phyloP scores from a whole-genome alignment of 176 grass and related monocot genomes.

The Oryza australiensis region DNA sequence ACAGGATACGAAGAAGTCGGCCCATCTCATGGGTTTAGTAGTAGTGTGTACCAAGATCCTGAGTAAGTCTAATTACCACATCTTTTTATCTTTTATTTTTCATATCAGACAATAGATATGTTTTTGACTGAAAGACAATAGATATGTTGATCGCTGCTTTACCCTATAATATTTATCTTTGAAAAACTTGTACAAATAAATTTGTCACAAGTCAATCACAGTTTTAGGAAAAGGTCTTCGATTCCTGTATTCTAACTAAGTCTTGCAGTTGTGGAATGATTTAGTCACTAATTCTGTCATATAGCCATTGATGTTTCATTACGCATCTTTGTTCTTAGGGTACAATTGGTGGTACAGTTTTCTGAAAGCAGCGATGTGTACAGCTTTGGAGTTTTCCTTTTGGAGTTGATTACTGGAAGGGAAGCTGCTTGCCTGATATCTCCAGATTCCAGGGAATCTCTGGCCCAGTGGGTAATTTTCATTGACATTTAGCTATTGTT shows the following conservation, averaged over 20 bases:
- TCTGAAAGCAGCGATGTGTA: slow-evolving; percentile 96
- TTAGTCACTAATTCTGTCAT: background rate
- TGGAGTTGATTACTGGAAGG: slow-evolving; percentile 89
- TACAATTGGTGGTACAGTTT: slow-evolving; percentile 44
- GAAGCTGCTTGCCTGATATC: slow-evolving; percentile 44
- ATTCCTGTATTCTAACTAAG: background rate
- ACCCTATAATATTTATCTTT: background rate
- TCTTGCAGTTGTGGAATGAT: slow-evolving; percentile 17
- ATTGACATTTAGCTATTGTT: slow-evolving; percentile 33
- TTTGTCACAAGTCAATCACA: background rate
- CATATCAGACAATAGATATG: slow-evolving; percentile 7
- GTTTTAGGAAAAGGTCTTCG: background rate
- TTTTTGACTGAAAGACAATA: background rate
- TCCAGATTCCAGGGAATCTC: slow-evolving; percentile 58
- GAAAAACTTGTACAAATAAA: slow-evolving; percentile 2
- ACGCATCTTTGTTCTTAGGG: slow-evolving; percentile 47
- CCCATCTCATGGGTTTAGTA: slow-evolving; percentile 54
- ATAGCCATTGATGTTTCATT: slow-evolving; percentile 10
- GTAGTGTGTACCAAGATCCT: slow-evolving; percentile 70
- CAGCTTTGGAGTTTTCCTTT: slow-evolving; percentile 90
- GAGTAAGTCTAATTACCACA: slow-evolving; percentile 51
- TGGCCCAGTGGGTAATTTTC: slow-evolving; percentile 81
- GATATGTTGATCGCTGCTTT: background rate
- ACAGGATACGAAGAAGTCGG: slow-evolving; percentile 53
- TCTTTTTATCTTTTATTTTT: slow-evolving; percentile 31